Evolutionary conservation across 768 basidiomycete genomes (phyloP), one percentile per base, ranked within the genome.

Genomic region (Auriscalpium microsporum): DNA sequence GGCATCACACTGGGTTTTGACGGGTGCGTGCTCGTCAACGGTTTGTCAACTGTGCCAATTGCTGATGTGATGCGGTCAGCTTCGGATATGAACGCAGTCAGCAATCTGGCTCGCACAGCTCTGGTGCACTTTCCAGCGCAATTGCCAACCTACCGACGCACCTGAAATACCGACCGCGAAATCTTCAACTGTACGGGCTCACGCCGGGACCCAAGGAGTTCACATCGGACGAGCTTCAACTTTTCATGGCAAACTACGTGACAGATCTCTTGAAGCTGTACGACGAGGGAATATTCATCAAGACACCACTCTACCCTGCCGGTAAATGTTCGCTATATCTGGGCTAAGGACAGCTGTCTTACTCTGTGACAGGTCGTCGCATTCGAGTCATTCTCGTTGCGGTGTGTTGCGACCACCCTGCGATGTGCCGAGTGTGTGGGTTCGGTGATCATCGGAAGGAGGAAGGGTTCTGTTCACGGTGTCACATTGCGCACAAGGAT

Each of bases 391-490:
- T 46, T 8, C 49, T 58, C n/a, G 17, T 58, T 4, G 45, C 33
- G 10, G 40, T 61, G 9, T 50, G 58, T 8, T 58, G 57, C 28
- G 57, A 61, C 34, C 60, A 61, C 44, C 60, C 60, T 1, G 57
- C 54, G 8, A 56, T 58, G 57, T 61, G 60, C 54, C 55, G 55
- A 40, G 34, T 61, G 33, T 52, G 50, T 38, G 60, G 60, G 14
- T 58, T 58, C 28, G 54, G 54, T 3, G 60, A 61, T 23, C 36
- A 61, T 16, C 10, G 28, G 7, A 53, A 58, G 46, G 49, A 44
- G 23, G 50, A 21, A 10, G 45, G 19, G 3, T 57, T 57, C 16
- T 61, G 60, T 33, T 48, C 57, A 11, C 36, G 53, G 19, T 53
- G 62, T 51, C 17, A 21, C 21, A 21, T 21, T 21, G 21, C 21